Base-by-base conservation (phyloP, 495 filamentous ascomycete genomes). In the Cercophora newfieldiana region DNA sequence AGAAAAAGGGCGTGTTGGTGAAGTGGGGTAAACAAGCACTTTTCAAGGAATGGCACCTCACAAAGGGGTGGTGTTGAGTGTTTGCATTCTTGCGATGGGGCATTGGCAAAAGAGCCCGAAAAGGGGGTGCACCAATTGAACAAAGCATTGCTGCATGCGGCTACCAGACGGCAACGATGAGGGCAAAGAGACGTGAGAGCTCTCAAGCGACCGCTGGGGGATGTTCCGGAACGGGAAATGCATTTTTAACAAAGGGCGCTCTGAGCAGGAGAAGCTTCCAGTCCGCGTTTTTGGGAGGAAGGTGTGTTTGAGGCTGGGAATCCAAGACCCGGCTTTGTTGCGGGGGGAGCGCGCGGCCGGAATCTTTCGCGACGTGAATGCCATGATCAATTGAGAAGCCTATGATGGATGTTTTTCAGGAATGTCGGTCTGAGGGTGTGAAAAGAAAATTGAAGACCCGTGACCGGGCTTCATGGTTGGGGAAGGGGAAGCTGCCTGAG, bases 81-180 rank as follows among this genome's bases (percentile, higher is more conserved):
- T 53, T 53, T 53, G 19, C 50, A 53, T 21, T 14, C 26, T 31
- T 30, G 25, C 21, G 55, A n/a, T 57, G 28, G n/a, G 25, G 28
- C 55, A 18, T 30, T 30, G 18, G 55, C 18, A 16, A 14, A 44
- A 14, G 4, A 14, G 37, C 18, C 4, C 18, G 37, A 44, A 44
- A 44, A 44, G 12, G 37, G 37, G 37, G 37, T 8, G 16, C 21
- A 44, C 22, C 30, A 33, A 65, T 28, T 44, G 37, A 30, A 48
- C 51, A 24, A 55, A 51, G 56, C 64, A 44, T 44, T 24, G 56
- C 55, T 66, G 64, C 64, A 66, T 66, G 47, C 64, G 64, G 29
- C 28, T 30, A 16, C 18, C 12, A 16, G 37, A 14, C 12, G 37
- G 37, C 37, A 14, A 2, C 37, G 10, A 44, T 44, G 37, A 44